Evolutionary conservation across 108 stramenopile species (phyloP).

Genomic region (Aureococcus anophagefferens): DNA sequence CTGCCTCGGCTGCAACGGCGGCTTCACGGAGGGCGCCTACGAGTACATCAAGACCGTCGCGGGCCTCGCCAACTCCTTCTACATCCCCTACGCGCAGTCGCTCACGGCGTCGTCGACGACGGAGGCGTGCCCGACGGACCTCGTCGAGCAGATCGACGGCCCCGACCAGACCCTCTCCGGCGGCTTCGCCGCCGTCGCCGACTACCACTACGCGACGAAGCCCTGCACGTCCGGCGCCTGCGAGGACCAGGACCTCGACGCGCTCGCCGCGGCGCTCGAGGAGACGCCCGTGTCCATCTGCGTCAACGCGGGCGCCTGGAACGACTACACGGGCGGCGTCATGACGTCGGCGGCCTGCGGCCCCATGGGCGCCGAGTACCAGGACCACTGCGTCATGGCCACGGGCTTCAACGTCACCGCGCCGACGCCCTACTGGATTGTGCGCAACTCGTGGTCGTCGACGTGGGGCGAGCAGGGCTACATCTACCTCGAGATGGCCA

Average conservation of each 20-base stretch:
- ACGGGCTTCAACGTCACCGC: conserved; percentile 12
- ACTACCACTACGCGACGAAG: conserved; percentile 5
- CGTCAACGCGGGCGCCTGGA: conserved; percentile 21
- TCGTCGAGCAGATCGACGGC: background rate
- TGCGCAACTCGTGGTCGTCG: conserved; percentile 24
- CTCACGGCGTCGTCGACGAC: background rate
- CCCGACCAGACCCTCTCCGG: background rate
- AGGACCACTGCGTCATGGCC: conserved; percentile 30
- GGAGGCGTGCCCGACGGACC: background rate
- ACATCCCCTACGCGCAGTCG: background rate
- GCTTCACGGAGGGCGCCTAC: conserved; percentile 50
- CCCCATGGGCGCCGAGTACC: conserved; percentile 18
- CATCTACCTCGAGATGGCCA: conserved; percentile 21
- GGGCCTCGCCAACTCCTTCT: background rate
- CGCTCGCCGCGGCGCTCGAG: conserved; percentile 5
- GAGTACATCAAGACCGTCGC: conserved; percentile 33
- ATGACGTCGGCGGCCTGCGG: conserved; percentile 9
- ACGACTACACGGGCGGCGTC: conserved; percentile 26
- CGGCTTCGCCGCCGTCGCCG: background rate
- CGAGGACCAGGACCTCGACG: conserved; percentile 8
- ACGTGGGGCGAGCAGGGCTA: conserved; percentile 24
- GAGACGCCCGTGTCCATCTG: conserved; percentile 17
- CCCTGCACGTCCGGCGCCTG: conserved; percentile 4
- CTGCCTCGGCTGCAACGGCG: conserved; percentile 61
- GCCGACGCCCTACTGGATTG: conserved; percentile 19